Base-by-base conservation (phyloP, 257 asterid species). In the Rauvolfia tetraphylla region DNA sequence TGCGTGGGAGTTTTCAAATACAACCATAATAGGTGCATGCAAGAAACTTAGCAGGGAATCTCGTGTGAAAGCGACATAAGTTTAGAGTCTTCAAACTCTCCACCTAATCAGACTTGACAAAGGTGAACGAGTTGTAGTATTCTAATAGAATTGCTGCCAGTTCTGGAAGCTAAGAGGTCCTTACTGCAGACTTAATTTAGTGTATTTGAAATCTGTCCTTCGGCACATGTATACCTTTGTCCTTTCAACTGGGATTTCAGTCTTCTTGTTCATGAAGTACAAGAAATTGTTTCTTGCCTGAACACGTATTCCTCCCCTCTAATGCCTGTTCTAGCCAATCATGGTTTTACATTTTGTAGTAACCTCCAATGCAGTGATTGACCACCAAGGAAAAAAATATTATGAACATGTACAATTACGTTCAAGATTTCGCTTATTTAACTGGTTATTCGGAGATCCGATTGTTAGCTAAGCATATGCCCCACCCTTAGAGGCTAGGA, bases 161-260 rank as follows among this genome's bases (percentile, higher is more conserved):
- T 59, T 78, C 29, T n/a, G 22, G 67, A 29, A 70, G 75, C 42
- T 68, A 51, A 42, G 0, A 56, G 51, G 48, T 46, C 34, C 44
- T 75, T 74, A 18, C 71, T 59, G 23, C 65, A 34, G 44, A 3
- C 41, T 20, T 56, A 67, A 59, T 22, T 44, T 42, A 39, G 48
- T 56, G 75, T 56, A 12, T 59, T 77, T 76, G 44, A 65, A 51
- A 61, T 61, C 67, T 71, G 72, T 71, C 76, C 33, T 33, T 44
- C 13, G 72, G 5, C 66, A 71, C 72, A 77, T 71, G 73, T 46
- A 13, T 46, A 46, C 15, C 53, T 46, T 46, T 3, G 17, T 46
- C 53, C 53, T 46, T 46, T 11, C 53, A 7, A 10, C 53, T 46
- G 11, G 11, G 17, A 46, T 46, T 14, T 46, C 53, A 46, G 11